A percentile compares a stretch with the other conserved stretches of the same genome.
Evolutionary conservation across 306 rosid genomes (phyloP).

Genomic region (apple (Malus domestica)): ASM211411v1 NC_041794.1:4585001-4585500

Average conservation of each 20-base stretch:
- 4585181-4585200: conserved; percentile 6
- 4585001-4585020: conserved; percentile 64
- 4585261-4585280: conserved; percentile 10
- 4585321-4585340: conserved; percentile 99
- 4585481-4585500: conserved; percentile 41
- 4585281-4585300: conserved; percentile 88
- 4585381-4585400: conserved; percentile 92
- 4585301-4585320: conserved; percentile 73
- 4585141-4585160: not conserved
- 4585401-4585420: conserved; percentile 98
- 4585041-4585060: conserved; percentile 89
- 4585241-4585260: not conserved
- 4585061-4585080: conserved; percentile 79
- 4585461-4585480: conserved; percentile 90
- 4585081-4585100: not conserved
- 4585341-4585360: conserved; percentile 73
- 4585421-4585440: conserved; percentile 87
- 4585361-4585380: conserved; percentile 87
- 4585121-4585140: not conserved
- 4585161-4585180: conserved; percentile 1
- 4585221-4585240: conserved; percentile 1
- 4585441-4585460: conserved; percentile 73
- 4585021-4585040: conserved; percentile 69
- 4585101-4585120: not conserved
- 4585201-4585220: not conserved